These are phyloP conservation scores for Pulveroboletus sp. DNA, from an alignment of 768 basidiomycete genomes.

Conservation along the genomic window DNA sequence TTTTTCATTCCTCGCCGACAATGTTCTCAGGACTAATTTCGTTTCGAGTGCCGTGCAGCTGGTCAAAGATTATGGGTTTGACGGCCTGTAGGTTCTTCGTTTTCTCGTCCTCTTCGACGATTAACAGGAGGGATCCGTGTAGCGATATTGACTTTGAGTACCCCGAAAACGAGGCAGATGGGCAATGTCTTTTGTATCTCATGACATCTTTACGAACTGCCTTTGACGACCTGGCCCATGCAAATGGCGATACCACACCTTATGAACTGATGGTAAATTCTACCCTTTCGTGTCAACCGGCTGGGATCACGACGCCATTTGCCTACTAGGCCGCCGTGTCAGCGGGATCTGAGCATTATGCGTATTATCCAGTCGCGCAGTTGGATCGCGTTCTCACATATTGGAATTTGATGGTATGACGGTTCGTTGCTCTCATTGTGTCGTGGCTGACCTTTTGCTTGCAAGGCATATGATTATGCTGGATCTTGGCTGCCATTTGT, in stretches of 20 bases:
- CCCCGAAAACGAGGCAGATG: conserved; percentile 54
- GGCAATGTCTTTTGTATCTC: conserved; percentile 65
- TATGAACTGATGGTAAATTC: conserved; percentile 52
- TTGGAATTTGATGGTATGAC: conserved; percentile 78
- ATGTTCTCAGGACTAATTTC: conserved; percentile 52
- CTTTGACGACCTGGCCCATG: conserved; percentile 53
- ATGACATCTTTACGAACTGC: conserved; percentile 59
- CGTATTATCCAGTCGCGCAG: conserved; percentile 53
- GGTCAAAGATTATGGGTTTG: conserved; percentile 75
- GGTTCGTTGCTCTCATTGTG: background rate
- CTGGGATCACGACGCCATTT: background rate
- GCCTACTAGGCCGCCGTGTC: conserved; percentile 50
- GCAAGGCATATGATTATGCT: conserved; percentile 71
- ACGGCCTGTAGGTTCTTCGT: conserved; percentile 56
- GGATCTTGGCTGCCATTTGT: conserved; percentile 71
- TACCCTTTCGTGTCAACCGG: too few relatives aligned
- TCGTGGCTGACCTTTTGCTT: background rate
- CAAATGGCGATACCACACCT: conserved; percentile 59
- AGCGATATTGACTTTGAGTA: conserved; percentile 83
- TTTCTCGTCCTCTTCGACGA: background rate
- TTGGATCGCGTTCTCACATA: conserved; percentile 67
- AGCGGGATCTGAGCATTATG: conserved; percentile 60
- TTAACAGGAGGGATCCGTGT: background rate
- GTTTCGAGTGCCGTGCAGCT: conserved; percentile 59
- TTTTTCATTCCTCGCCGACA: conserved; percentile 59